Conservation (phyloP, 495 filamentous ascomycete genomes). For the Penicilliopsis zonata region DNA sequence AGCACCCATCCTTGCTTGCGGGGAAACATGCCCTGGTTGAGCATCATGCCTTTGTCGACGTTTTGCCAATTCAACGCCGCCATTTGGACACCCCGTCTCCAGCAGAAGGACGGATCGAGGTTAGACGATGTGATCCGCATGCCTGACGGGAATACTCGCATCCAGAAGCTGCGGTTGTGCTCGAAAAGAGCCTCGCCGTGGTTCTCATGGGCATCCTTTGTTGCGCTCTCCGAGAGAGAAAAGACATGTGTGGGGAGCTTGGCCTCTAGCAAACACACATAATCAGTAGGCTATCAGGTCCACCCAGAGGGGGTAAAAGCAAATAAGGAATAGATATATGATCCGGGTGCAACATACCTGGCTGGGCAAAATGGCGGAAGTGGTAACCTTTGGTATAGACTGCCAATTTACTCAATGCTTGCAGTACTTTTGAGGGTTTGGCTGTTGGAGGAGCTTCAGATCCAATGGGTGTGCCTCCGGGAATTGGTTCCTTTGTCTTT, state of each 20-base stretch:
- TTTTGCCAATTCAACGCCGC: conserved; percentile 94
- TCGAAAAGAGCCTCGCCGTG: conserved; percentile 50
- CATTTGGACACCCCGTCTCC: conserved; percentile 83
- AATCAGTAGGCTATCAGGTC: no score
- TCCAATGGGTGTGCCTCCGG: no score
- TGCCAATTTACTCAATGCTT: conserved; percentile 59
- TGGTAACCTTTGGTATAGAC: conserved; percentile 74
- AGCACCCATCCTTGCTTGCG: conserved; percentile 71
- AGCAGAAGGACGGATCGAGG: conserved; percentile 70
- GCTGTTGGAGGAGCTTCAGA: conserved; percentile 8
- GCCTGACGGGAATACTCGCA: conserved; percentile 82
- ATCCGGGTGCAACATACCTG: conserved; percentile 28
- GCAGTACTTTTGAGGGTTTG: conserved; percentile 60
- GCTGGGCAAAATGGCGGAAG: conserved; percentile 56
- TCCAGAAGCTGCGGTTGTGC: conserved; percentile 74
- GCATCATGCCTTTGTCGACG: conserved; percentile 86
- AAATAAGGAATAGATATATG: no score
- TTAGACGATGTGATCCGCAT: conserved; percentile 76
- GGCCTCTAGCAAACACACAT: conserved; percentile 43
- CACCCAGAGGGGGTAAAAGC: no score
- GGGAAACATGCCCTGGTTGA: conserved; percentile 86
- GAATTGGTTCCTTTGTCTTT: no score
- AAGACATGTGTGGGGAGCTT: conserved; percentile 73
- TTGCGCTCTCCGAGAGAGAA: conserved; percentile 70
- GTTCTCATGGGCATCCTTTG: conserved; percentile 56